Conservation (phyloP, 208 protist species). For the Lotmaria passim region DNA sequence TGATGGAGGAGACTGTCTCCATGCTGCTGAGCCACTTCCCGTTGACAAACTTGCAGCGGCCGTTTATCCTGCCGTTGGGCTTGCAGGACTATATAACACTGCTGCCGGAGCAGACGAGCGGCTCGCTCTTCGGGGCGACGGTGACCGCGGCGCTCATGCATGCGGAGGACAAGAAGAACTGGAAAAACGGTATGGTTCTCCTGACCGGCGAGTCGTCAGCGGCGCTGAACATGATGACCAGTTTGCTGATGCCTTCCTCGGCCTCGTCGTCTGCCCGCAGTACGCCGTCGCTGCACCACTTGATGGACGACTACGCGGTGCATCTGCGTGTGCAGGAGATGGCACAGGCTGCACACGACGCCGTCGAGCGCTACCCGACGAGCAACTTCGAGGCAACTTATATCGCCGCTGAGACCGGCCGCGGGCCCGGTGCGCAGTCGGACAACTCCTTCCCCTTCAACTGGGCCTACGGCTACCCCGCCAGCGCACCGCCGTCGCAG, state of each 20-base stretch:
- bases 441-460: conserved; percentile 38
- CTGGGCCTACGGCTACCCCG: conserved; percentile 35
- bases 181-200: conserved; percentile 12
- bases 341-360: conserved; percentile 31
- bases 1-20: conserved; percentile 73
- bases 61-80: conserved; percentile 69
- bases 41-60: conserved; percentile 58
- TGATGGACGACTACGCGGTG: conserved; percentile 48
- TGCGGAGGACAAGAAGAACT: conserved; percentile 6
- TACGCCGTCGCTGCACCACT: conserved; percentile 41
- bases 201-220: conserved; percentile 6
- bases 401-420: conserved; percentile 35
- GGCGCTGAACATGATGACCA: conserved; percentile 15
- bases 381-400: conserved; percentile 24
- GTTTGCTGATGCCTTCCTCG: conserved; percentile 13
- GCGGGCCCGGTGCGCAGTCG: conserved; percentile 17
- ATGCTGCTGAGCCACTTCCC: conserved; percentile 71
- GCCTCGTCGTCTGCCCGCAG: conserved; percentile 15
- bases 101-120: conserved; percentile 57
- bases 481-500: conserved; percentile 26
- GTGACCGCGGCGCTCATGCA: conserved; percentile 28
- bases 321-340: conserved; percentile 48
- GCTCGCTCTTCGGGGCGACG: conserved; percentile 16
- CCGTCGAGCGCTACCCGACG: conserved; percentile 26
- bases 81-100: conserved; percentile 72